These are phyloP conservation scores for Endocarpon pusillum DNA, from an alignment of 495 filamentous ascomycete species.

Conservation along the genomic window DNA sequence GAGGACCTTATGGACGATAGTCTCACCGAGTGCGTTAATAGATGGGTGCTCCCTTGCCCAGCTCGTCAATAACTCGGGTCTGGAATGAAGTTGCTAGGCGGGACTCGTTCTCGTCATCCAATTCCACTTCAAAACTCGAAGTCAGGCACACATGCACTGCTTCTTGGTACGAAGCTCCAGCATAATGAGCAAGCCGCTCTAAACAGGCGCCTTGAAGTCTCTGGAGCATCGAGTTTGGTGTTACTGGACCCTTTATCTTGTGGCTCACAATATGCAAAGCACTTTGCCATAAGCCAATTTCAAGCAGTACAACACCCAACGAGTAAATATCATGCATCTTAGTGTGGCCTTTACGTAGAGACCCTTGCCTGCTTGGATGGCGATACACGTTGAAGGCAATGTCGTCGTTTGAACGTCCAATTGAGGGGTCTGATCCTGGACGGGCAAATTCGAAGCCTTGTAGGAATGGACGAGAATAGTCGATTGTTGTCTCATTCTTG, in stretches of 20 bases:
- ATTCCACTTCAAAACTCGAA: background rate
- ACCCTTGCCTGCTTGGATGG: conserved; percentile 14
- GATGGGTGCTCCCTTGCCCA: background rate
- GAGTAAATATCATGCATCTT: conserved; percentile 24
- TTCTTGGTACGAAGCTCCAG: background rate
- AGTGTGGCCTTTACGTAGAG: conserved; percentile 8
- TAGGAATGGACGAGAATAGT: conserved; percentile 1
- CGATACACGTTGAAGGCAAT: conserved; percentile 18
- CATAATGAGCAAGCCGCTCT: background rate
- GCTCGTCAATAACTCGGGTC: background rate
- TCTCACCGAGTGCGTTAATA: background rate
- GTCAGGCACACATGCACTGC: background rate
- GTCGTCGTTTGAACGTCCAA: conserved; percentile 15
- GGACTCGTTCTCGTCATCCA: background rate
- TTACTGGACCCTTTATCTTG: background rate
- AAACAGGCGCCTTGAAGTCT: no score
- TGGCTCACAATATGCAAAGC: background rate
- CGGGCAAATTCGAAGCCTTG: conserved; percentile 4
- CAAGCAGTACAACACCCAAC: conserved; percentile 22
- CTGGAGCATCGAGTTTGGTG: background rate
- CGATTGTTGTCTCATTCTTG: background rate
- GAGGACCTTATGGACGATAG: no score
- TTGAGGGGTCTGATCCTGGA: conserved; percentile 11
- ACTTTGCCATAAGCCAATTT: conserved; percentile 21
- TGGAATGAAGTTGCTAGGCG: background rate